These are phyloP conservation scores for Ceratorhiza oryzae-sativae DNA, from an alignment of 1,284 basidiomycete species.

Conservation along the genomic window DNA sequence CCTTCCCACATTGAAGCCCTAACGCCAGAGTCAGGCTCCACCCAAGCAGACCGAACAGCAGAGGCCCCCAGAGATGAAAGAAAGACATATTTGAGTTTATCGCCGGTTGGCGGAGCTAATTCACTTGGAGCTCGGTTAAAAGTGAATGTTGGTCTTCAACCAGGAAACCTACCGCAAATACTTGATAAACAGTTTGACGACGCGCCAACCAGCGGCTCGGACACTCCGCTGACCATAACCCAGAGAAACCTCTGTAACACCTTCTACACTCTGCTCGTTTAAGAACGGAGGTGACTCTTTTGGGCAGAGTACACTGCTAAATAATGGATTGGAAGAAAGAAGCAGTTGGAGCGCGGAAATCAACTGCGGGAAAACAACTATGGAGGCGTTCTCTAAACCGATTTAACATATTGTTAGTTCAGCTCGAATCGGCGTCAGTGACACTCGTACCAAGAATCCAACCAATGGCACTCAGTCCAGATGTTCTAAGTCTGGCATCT, in stretches of 20 bases:
- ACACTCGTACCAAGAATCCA: conserved; percentile 66
- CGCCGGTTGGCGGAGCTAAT: no score
- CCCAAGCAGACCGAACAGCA: conserved; percentile 77
- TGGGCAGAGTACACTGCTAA: conserved; percentile 68
- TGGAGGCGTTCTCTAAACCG: conserved; percentile 43
- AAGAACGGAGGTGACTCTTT: conserved; percentile 57
- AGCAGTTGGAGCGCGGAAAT: conserved; percentile 45
- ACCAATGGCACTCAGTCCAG: conserved; percentile 72
- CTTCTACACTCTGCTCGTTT: conserved; percentile 36
- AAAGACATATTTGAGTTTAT: background rate
- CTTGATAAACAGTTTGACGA: conserved; percentile 27
- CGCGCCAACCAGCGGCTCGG: conserved; percentile 14
- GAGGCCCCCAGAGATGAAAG: conserved; percentile 49
- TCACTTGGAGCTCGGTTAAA: background rate
- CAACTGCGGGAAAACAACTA: conserved; percentile 47
- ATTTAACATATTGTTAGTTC: conserved; percentile 42
- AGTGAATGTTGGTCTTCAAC: background rate
- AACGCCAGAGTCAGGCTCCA: conserved; percentile 73
- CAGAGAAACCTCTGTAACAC: conserved; percentile 51
- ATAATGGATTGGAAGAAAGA: conserved; percentile 59
- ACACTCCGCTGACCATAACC: conserved; percentile 23
- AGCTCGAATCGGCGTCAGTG: conserved; percentile 38
- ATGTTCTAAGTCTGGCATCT: conserved; percentile 72
- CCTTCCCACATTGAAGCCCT: conserved; percentile 73
- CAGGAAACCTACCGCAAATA: background rate